Evolutionary conservation across 2,329 filamentous ascomycete genomes (phyloP), one percentile per base, ranked within the genome.

Genomic region (Colletotrichum siamense): DNA sequence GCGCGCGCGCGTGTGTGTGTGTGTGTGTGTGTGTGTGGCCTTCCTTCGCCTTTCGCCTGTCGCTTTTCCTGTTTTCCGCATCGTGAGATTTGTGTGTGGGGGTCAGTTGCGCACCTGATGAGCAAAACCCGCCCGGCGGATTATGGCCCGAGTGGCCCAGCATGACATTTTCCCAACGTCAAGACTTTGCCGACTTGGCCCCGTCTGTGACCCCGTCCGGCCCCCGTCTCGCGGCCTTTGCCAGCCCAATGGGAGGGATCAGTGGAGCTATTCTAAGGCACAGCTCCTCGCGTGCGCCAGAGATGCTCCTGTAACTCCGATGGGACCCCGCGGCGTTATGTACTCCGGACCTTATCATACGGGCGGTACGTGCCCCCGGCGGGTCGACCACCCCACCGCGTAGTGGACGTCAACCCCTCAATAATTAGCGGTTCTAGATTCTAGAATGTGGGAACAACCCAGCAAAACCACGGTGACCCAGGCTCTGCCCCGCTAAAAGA

Each of bases 291-390:
- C 13, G 55, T 59, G 55, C 44, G 44, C 44, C 44, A 52, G n/a
- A 52, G 44, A 52, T 52, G 44, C 44, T 34, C 30, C 59, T 62
- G 34, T 64, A 65, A 71, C 73, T 69, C 62, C 68, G 57, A 52
- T 70, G 68, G 26, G 26, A 39, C 52, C 28, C 52, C 28, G 69
- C 52, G 64, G 36, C 32, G 32, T 44, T 36, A 69, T 76, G 71
- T 69, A 74, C 74, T 74, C 57, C 74, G 74, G 74, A 76, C 70
- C 74, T 76, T 65, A 74, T 65, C 74, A 57, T 69, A 74, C 74
- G 64, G 65, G 70, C 59, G 64, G 70, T 73, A 64, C 64, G 69
- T 73, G 73, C 70, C 44, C 44, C 30, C 28, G 32, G 49, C 36
- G 69, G 74, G 74, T 67, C 39, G 44, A 28, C n/a, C 30, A 72